Evolutionary conservation across 495 filamentous ascomycete genomes (phyloP).

Genomic region (Cenococcum geophilum): DNA sequence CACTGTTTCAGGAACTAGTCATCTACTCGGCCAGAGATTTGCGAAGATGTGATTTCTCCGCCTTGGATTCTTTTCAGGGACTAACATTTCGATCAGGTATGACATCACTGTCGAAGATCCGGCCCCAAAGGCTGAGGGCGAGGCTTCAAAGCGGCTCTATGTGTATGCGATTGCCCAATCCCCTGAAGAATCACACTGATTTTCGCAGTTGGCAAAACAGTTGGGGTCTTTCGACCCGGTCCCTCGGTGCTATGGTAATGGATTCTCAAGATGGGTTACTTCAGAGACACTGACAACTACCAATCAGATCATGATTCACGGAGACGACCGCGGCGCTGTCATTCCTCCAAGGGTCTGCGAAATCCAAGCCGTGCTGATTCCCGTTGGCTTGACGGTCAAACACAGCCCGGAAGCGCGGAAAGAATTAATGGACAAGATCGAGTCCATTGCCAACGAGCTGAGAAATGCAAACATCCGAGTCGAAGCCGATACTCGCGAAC

Average conservation of each 20-base stretch:
- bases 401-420: slow-evolving; percentile 66
- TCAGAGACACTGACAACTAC: neutral
- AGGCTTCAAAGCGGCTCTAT: slow-evolving; percentile 57
- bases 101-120: slow-evolving; percentile 95
- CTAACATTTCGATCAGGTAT: slow-evolving; percentile 96
- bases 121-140: slow-evolving; percentile 58
- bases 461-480: slow-evolving; percentile 48
- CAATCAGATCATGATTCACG: slow-evolving; percentile 90
- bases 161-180: no score
- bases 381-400: slow-evolving; percentile 64
- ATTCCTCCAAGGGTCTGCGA: slow-evolving; percentile 86
- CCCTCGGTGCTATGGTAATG: slow-evolving; percentile 26
- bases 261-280: neutral
- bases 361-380: slow-evolving; percentile 77
- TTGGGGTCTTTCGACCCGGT: slow-evolving; percentile 93
- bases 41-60: slow-evolving; percentile 87
- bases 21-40: neutral
- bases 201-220: slow-evolving; percentile 99
- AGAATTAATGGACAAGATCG: no score
- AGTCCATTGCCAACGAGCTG: no score
- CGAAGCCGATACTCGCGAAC: slow-evolving; percentile 71
- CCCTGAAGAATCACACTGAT: no score
- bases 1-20: neutral
- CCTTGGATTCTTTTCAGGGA: no score
- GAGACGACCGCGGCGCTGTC: slow-evolving; percentile 71